Evolutionary conservation across 2,329 filamentous ascomycete genomes (phyloP), one percentile per base, ranked within the genome.

Genomic region (Fusarium robinianum): DNA sequence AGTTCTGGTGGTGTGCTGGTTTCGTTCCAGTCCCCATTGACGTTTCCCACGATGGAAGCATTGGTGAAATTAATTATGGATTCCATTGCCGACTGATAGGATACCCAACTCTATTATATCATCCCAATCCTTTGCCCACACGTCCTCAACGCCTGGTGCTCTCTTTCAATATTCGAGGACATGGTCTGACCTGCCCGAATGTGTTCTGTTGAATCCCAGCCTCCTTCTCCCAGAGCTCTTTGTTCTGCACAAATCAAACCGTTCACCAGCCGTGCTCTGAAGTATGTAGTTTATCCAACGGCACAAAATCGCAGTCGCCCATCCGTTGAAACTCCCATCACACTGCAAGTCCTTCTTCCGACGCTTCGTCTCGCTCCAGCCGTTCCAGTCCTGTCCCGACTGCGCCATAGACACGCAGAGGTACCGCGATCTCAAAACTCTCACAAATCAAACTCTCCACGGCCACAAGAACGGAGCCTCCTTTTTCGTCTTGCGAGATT

Each of bases 401-500:
- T 12, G 80, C 79, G 26, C 83, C 83, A 62, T 95, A 96, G 8
- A 96, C 87, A 36, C 83, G 81, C 53, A 96, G 72, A 17, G 90
- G 90, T 31, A 96, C 89, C 22, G 84, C 82, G 31, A 95, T 87
- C 67, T 96, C 90, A 68, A 96, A 96, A 60, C 88, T 95, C 72
- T 96, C 90, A 59, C 89, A 92, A 7, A 84, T 78, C 37, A 96
- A 62, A 51, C 83, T 83, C 71, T 95, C 88, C 36, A 86, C 81
- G 0, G 88, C 88, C 11, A 90, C 88, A 37, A 91, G 74, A 10
- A 94, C 79, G 16, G 80, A 68, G 1, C 84, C 80, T 2, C 89
- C 89, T 27, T 89, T 77, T 54, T 95, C 88, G 63, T 96, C 90
- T 36, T 81, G 79, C 6, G 84, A 84, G 8, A 94, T 80, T 59